Evolutionary conservation across 345 rosid genomes (phyloP), one percentile per base, ranked within the genome.

Genomic region (Salix exigua): DNA sequence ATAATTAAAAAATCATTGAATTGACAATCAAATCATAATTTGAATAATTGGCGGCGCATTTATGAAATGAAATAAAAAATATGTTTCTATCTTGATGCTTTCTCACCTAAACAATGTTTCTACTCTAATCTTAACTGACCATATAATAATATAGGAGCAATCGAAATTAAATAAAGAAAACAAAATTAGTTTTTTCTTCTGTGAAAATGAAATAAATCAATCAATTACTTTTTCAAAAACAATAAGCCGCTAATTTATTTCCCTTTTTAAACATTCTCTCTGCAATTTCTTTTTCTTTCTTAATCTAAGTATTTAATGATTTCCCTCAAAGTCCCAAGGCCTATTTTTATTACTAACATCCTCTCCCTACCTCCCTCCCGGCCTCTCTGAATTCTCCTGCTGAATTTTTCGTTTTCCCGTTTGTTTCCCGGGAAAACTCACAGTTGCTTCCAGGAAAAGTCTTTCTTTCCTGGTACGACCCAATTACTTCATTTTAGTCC

Each of bases 351-450:
- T 0, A 26, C n/a, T 28, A 0, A 9, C 73, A 42, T 6, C 2
- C 33, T 9, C 17, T 4, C 16, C 17, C 4, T 9, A 10, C 1
- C 38, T 26, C 0, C n/a, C 70, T n/a, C 26, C 38, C 23, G 11
- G 13, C 13, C 44, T 40, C 44, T 11, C 44, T 37, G 4, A 35
- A 35, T 11, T 67, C 50, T 67, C 25, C 7, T 21, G 38, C 48
- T 67, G 7, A 6, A 1, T 9, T 42, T 18, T 28, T 25, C 55
- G 2, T 11, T 33, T 71, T 63, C 46, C 61, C 7, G 42, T 64
- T 74, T 28, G 69, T 46, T 74, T 73, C 60, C 37, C 38, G 19
- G 58, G 55, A 42, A 63, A 73, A 58, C 28, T 23, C 63, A 9
- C 63, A n/a, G 23, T 58, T 58, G 3, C 63, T n/a, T 23, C 28